Conservation (phyloP, 2,329 filamentous ascomycete genomes). For the Blastomyces parvus region DNA sequence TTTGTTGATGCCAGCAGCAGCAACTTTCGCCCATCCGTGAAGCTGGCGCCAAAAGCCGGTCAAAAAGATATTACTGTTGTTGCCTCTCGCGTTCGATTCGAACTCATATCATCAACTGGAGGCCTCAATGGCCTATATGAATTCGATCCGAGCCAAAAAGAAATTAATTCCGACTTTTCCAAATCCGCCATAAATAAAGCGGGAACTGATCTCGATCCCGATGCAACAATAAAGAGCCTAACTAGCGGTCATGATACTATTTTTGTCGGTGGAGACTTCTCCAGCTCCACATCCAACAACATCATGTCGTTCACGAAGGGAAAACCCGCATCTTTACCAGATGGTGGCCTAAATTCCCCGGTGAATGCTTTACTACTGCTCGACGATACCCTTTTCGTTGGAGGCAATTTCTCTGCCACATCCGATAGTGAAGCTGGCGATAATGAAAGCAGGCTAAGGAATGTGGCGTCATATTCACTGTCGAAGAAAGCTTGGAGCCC, state of each 20-base stretch:
- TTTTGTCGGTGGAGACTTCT: conserved; percentile 80
- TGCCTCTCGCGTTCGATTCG: conserved; percentile 80
- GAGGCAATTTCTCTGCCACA: conserved; percentile 74
- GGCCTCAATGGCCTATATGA: conserved; percentile 87
- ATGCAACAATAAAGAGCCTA: conserved; percentile 63
- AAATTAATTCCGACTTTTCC: conserved; percentile 55
- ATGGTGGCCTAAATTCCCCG: conserved; percentile 67
- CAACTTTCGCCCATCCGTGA: conserved; percentile 71
- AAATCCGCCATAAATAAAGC: conserved; percentile 68
- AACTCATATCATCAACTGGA: conserved; percentile 51
- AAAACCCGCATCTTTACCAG: conserved; percentile 53
- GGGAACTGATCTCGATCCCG: conserved; percentile 56
- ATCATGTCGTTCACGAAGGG: conserved; percentile 63
- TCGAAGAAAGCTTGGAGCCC: conserved; percentile 61
- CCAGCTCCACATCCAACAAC: conserved; percentile 57
- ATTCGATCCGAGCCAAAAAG: conserved; percentile 58
- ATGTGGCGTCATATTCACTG: conserved; percentile 68
- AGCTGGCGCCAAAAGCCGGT: conserved; percentile 57
- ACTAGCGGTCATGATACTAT: conserved; percentile 53
- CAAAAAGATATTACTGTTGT: conserved; percentile 63
- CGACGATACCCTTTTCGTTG: conserved; percentile 62
- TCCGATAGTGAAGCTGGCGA: conserved; percentile 40
- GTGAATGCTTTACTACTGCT: conserved; percentile 64
- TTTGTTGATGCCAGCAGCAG: conserved; percentile 64
- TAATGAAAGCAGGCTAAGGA: conserved; percentile 57